Evolutionary conservation across 1,284 basidiomycete species (phyloP), one percentile per base, ranked within the genome.

Genomic region (Rhizoctonia solani): DNA sequence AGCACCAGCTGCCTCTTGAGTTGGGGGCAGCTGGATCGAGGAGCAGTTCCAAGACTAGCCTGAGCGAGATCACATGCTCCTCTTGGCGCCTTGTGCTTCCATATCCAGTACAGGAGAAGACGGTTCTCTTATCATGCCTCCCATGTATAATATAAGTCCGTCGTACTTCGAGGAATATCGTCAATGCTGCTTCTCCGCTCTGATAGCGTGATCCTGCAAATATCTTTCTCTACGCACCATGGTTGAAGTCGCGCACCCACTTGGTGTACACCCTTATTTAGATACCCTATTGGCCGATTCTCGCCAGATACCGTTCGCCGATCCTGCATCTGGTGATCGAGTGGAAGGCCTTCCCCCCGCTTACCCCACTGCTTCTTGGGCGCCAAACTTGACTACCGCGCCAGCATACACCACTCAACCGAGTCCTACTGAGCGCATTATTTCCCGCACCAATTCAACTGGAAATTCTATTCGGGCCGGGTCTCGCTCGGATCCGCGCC

Each of bases 61-160:
- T n/a, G n/a, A n/a, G n/a, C n/a, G n/a, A n/a, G 59, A 39, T 53
- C 59, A 65, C 49, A 65, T 65, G 59, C 2, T 3, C 11, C 41
- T 25, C 59, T 65, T 6, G 59, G 59, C 59, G 37, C 47, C 59
- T 65, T 53, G 39, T 9, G 37, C 19, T 65, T 21, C 59, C 59
- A 25, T 42, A 65, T 65, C 21, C 25, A 21, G 59, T 29, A 29
- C 25, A 23, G 29, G 14, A 65, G 59, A 39, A 16, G 16, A 39
- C 37, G 37, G 9, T 8, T 16, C 37, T 16, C 37, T 39, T 16
- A 39, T 39, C n/a, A n/a, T n/a, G n/a, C 16, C 37, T 16, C 37
- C 37, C 16, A 8, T 39, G 32, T 16, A 23, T 32, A 21, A 34
- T 39, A 41, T 42, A 53, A 50, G 5, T 21, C 19, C 11, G 14